A percentile compares a stretch with the other conserved stretches of the same genome.
phyloP scores from a whole-genome alignment of 164 flowering plant genomes.

The Vitis rupestris region DNA sequence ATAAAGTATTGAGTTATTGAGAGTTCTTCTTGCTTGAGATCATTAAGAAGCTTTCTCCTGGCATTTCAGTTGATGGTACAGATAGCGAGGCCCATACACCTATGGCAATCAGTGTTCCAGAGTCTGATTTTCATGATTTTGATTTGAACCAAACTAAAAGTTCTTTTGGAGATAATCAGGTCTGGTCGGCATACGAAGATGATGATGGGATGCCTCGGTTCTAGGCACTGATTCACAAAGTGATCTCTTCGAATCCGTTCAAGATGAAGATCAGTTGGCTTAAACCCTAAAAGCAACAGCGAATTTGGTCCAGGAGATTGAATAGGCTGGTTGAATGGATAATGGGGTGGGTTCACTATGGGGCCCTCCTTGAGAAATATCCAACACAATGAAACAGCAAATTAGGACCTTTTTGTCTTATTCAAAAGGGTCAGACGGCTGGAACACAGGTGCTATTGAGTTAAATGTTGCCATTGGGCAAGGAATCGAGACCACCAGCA shows the following conservation, averaged over 20 bases:
- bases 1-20: too few species aligned
- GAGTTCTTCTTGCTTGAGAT: too few species aligned
- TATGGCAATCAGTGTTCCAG: slow-evolving; percentile 54
- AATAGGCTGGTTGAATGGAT: slow-evolving; percentile 20
- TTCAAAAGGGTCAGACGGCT: too few species aligned
- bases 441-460: too few species aligned
- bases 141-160: slow-evolving; percentile 46
- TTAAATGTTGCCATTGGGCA: too few species aligned
- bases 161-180: slow-evolving; percentile 52
- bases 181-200: slow-evolving; percentile 71
- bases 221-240: slow-evolving; percentile 56
- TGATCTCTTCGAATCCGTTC: slow-evolving; percentile 51
- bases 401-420: too few species aligned
- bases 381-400: too few species aligned
- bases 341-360: too few species aligned
- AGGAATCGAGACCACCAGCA: too few species aligned
- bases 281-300: slow-evolving; percentile 38
- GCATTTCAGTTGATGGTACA: slow-evolving; percentile 15
- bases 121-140: slow-evolving; percentile 70
- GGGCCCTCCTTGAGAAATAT: too few species aligned
- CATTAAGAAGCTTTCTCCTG: background rate
- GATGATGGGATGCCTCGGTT: slow-evolving; percentile 76
- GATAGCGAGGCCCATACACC: slow-evolving; percentile 12
- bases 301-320: slow-evolving; percentile 48
- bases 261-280: slow-evolving; percentile 64